Percentiles rank a stretch among this genome's conserved stretches.
Evolutionary conservation across 768 basidiomycete genomes (phyloP).

Genomic region (Trametes elegans): DNA sequence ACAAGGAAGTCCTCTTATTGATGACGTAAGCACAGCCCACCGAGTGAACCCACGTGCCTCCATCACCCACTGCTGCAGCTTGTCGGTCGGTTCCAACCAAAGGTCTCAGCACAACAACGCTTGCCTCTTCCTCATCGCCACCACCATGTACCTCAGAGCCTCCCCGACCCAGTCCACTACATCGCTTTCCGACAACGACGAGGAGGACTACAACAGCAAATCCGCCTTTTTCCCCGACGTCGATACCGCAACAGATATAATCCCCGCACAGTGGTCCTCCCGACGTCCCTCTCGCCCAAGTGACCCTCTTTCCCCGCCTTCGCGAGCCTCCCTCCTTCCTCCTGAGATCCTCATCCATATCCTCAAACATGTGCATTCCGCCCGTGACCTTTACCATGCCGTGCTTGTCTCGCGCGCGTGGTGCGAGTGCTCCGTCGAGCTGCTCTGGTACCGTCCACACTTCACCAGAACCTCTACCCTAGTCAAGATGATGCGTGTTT

Average conservation of each 20-base stretch:
- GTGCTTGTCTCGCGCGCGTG: conserved; percentile 86
- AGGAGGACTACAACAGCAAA: conserved; percentile 50
- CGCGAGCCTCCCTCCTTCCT: conserved; percentile 64
- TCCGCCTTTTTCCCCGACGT: conserved; percentile 40
- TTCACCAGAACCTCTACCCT: conserved; percentile 70
- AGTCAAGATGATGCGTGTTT: conserved; percentile 72
- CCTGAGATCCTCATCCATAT: conserved; percentile 93
- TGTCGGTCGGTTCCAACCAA: conserved; percentile 7
- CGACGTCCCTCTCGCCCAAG: conserved; percentile 23
- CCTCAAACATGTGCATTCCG: conserved; percentile 75
- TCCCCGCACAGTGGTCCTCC: conserved; percentile 54
- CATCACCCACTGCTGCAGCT: conserved; percentile 8
- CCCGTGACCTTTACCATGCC: conserved; percentile 69
- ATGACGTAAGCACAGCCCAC: conserved; percentile 10
- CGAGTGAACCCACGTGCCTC: conserved; percentile 4
- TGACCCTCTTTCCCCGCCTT: conserved; percentile 25
- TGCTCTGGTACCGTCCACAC: conserved; percentile 90
- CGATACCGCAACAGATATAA: conserved; percentile 31
- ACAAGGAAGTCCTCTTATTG: background rate
- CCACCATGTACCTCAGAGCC: conserved; percentile 28
- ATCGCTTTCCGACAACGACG: conserved; percentile 76
- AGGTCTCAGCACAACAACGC: conserved; percentile 15
- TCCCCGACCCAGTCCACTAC: conserved; percentile 69
- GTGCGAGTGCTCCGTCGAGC: conserved; percentile 95
- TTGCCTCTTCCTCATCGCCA: background rate